Evolutionary conservation across 2,329 filamentous ascomycete species (phyloP).

Genomic region (Lasiodiplodia gonubiensis): DNA sequence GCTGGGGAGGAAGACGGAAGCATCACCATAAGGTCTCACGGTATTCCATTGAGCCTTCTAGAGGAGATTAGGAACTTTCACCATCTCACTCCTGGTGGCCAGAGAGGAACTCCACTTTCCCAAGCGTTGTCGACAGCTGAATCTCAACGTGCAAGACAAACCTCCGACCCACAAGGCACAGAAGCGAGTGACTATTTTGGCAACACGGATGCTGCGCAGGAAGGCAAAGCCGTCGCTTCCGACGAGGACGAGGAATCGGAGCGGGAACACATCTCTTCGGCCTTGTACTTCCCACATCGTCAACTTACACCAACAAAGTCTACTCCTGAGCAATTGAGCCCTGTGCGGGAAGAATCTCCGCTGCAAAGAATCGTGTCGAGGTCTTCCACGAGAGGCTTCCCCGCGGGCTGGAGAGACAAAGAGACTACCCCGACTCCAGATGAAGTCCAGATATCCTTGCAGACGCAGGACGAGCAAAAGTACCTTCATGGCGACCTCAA

Average conservation of each 20-base stretch:
- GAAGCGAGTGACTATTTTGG: slow-evolving; percentile 29
- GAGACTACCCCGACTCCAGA: slow-evolving; percentile 41
- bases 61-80: slow-evolving; percentile 64
- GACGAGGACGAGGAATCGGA: slow-evolving; percentile 69
- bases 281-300: slow-evolving; percentile 80
- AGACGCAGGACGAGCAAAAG: slow-evolving; percentile 65
- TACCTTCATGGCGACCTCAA: slow-evolving; percentile 65
- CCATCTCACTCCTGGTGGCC: slow-evolving; percentile 55
- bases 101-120: slow-evolving; percentile 56
- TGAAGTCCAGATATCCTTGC: slow-evolving; percentile 68
- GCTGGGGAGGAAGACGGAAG: neutral
- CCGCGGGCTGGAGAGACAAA: slow-evolving; percentile 22
- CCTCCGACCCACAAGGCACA: slow-evolving; percentile 28
- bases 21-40: slow-evolving; percentile 2
- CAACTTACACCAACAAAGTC: slow-evolving; percentile 43
- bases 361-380: slow-evolving; percentile 17
- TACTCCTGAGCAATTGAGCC: slow-evolving; percentile 20
- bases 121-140: slow-evolving; percentile 54
- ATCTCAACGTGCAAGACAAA: slow-evolving; percentile 38
- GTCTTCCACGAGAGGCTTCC: slow-evolving; percentile 17
- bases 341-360: slow-evolving; percentile 12
- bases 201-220: neutral
- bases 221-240: slow-evolving; percentile 26
- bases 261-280: slow-evolving; percentile 86
- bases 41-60: slow-evolving; percentile 56